Conservation (phyloP, 78 protist genomes). For the Monosiga brevicollis region DNA sequence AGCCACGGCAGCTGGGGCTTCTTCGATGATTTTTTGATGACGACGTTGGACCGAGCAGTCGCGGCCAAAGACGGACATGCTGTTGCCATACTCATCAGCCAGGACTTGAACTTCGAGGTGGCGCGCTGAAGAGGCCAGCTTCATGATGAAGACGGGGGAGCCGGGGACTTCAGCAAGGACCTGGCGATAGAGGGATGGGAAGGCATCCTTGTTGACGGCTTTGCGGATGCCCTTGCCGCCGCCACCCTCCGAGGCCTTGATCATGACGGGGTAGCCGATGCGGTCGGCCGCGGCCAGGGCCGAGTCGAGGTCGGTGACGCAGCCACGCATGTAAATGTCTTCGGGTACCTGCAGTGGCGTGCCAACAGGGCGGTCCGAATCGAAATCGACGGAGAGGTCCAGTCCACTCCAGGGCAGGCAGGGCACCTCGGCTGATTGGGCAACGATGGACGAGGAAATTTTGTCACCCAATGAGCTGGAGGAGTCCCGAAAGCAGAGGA, state of each 20-base stretch:
- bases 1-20: slow-evolving; percentile 68
- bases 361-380: background rate
- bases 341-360: background rate
- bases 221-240: slow-evolving; percentile 89
- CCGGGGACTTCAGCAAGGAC: slow-evolving; percentile 67
- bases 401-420: slow-evolving; percentile 88
- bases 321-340: slow-evolving; percentile 22
- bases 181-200: slow-evolving; percentile 27
- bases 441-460: slow-evolving; percentile 89
- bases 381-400: slow-evolving; percentile 21
- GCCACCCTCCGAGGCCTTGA: slow-evolving; percentile 80
- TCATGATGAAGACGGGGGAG: slow-evolving; percentile 77
- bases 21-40: slow-evolving; percentile 83
- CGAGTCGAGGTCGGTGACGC: slow-evolving; percentile 32
- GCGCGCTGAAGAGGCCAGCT: slow-evolving; percentile 38
- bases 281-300: slow-evolving; percentile 23
- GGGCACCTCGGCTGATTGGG: slow-evolving; percentile 86
- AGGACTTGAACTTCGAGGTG: slow-evolving; percentile 70
- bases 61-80: slow-evolving; percentile 65
- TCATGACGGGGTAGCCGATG: slow-evolving; percentile 81
- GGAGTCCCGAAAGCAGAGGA: too few species aligned
- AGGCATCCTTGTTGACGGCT: slow-evolving; percentile 35
- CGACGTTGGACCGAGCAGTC: slow-evolving; percentile 87
- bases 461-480: slow-evolving; percentile 90
- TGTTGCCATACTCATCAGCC: slow-evolving; percentile 54